Evolutionary conservation across 1,284 basidiomycete genomes (phyloP), one percentile per base, ranked within the genome.

Genomic region (Heterobasidion parviporum): DNA sequence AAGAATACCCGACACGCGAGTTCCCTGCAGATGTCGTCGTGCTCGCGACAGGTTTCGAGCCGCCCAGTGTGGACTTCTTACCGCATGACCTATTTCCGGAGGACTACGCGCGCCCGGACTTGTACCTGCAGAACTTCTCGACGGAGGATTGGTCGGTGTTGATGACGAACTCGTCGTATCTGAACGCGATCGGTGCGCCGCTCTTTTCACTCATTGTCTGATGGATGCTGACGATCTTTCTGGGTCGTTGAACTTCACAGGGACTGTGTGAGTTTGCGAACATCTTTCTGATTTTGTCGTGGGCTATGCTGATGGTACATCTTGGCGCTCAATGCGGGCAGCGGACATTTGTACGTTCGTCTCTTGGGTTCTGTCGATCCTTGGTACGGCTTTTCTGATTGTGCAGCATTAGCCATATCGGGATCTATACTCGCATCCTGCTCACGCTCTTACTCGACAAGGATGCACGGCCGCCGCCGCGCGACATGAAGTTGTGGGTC

Each of bases 401-500:
- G 26, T 26, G 3, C 26, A 26, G 26, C 26, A 5, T 26, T 26
- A 79, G 76, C 66, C 78, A 80, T 61, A 79, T 80, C 45, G 78
- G 79, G 47, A 77, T 79, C 33, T 78, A 84, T 62, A 80, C 77
- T 1, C 77, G 83, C 20, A 80, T 84, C 38, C 74, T 83, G 8
- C 70, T 82, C 32, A 75, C 78, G 3, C 77, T 85, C 62, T 72
- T 85, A 16, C 72, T 84, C 64, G 82, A 85, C 63, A 66, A 72
- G 33, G 62, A 66, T 33, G 76, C 79, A 0, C 74, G 82, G 0
- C 83, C 83, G 2, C 61, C 64, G 12, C 71, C 77, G 2, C 74
- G 76, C 46, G 78, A 83, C 60, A 83, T 82, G 81, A 81, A 82
- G 61, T 72, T 83, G 8, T 85, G 83, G 83, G 82, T 85, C 43